Evolutionary conservation across 2,329 filamentous ascomycete genomes (phyloP).

Genomic region (Cryphonectria naterciae): DNA sequence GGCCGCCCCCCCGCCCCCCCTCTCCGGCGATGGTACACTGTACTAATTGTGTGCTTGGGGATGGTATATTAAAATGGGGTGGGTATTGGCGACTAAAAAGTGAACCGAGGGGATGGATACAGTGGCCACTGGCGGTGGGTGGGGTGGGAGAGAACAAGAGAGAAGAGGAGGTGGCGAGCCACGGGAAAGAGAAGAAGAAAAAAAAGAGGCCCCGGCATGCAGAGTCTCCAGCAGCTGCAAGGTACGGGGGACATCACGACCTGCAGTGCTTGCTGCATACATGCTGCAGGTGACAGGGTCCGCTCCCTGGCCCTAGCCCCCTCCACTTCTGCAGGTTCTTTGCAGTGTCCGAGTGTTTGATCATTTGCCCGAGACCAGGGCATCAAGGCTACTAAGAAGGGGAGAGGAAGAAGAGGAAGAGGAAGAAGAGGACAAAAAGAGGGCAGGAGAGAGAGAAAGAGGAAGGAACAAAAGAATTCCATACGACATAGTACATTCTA

Average conservation of each 20-base stretch:
- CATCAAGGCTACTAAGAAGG: neutral
- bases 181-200: neutral
- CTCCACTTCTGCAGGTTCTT: neutral
- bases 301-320: neutral
- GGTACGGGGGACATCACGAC: conserved; percentile 11
- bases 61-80: neutral
- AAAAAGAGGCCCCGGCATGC: neutral
- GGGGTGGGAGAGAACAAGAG: neutral
- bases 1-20: no score
- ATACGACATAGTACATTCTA: neutral
- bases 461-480: neutral
- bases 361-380: conserved; percentile 1
- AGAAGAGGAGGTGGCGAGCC: neutral
- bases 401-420: neutral
- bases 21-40: neutral
- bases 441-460: neutral
- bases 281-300: conserved; percentile 6
- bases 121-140: neutral
- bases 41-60: neutral
- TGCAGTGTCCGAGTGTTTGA: conserved; percentile 6
- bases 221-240: conserved; percentile 9
- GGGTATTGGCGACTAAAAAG: neutral
- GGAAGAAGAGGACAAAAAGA: neutral
- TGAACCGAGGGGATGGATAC: neutral
- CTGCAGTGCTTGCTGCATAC: conserved; percentile 5